A percentile compares a stretch with the other conserved stretches of the same genome.
Conservation (phyloP, 768 basidiomycete genomes). For the Naganishia friedmannii region DNA sequence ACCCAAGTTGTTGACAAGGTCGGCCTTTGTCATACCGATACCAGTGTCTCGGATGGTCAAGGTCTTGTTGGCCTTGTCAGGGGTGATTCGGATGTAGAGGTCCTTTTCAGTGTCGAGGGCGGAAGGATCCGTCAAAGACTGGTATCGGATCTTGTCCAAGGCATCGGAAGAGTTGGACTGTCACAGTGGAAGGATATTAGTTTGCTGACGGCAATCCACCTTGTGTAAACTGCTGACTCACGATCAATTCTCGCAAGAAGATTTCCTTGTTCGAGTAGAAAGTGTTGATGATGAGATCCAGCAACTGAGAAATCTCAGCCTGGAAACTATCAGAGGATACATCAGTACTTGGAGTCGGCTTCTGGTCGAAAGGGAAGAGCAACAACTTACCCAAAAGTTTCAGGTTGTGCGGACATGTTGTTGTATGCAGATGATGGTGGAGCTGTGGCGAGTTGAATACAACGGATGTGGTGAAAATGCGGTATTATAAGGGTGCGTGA, state of each 20-base stretch:
- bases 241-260: slow-evolving; percentile 90
- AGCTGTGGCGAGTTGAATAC: slow-evolving; percentile 14
- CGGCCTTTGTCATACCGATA: slow-evolving; percentile 99
- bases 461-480: slow-evolving; percentile 7
- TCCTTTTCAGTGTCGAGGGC: slow-evolving; percentile 88
- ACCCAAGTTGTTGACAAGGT: slow-evolving; percentile 94
- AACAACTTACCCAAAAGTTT: slow-evolving; percentile 49
- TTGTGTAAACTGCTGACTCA: slow-evolving; percentile 21
- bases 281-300: slow-evolving; percentile 99
- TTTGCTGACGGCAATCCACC: neutral
- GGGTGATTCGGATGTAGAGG: slow-evolving; percentile 86
- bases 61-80: slow-evolving; percentile 92
- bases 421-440: slow-evolving; percentile 5
- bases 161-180: slow-evolving; percentile 96
- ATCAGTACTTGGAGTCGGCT: neutral
- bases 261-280: slow-evolving; percentile 99
- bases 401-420: slow-evolving; percentile 42
- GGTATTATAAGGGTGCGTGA: slow-evolving; percentile 21
- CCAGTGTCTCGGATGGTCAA: slow-evolving; percentile 90
- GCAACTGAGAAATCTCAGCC: slow-evolving; percentile 97
- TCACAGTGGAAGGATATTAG: neutral
- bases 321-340: slow-evolving; percentile 53
- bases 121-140: slow-evolving; percentile 87
- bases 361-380: neutral
- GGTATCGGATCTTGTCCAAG: slow-evolving; percentile 97